Evolutionary conservation across 352 stramenopile genomes (phyloP), one percentile per base, ranked within the genome.

Genomic region (Achlya hypogyna): DNA sequence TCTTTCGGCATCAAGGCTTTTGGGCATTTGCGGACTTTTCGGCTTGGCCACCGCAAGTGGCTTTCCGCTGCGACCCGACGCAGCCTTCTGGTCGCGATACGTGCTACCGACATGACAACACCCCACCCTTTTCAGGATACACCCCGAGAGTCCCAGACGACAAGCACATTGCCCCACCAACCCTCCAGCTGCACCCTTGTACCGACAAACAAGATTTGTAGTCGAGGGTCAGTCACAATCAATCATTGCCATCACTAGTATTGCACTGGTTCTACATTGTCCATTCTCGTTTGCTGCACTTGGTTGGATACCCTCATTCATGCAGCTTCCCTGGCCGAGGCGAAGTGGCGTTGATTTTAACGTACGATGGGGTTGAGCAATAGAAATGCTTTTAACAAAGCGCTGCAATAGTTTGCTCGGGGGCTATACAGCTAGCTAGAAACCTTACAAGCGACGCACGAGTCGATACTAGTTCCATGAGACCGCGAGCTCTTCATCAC

Each of bases 41-140:
- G 18, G 43, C 63, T 12, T 87, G 81, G 81, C 78, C 81, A 8
- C 81, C 78, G 0, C 71, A 69, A 62, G 86, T 80, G 23, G 69
- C 79, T 42, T 89, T 86, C 65, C 78, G 78, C 25, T 89, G 81
- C 53, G 78, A 89, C 27, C 81, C 81, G 27, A 83, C 73, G n/a
- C 45, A 29, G n/a, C n/a, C n/a, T 6, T 51, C 40, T 23, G 16
- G 31, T 9, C 10, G 29, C 25, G 51, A 67, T 22, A 9, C 56
- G 8, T 38, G 60, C 42, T 18, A 40, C 12, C 16, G 20, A 25
- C 14, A 58, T 42, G 27, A 45, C 47, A 22, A 18, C 20, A 2
- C 12, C 9, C 60, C 60, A 25, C 60, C 60, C 5, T 22, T 58
- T 4, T 5, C 9, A 12, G 60, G 60, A 16, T 67, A 67, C 40